Percentiles rank a stretch among this genome's conserved stretches.
phyloP scores from a whole-genome alignment of 2,329 filamentous ascomycete genomes.

The Fusarium equiseti region DNA sequence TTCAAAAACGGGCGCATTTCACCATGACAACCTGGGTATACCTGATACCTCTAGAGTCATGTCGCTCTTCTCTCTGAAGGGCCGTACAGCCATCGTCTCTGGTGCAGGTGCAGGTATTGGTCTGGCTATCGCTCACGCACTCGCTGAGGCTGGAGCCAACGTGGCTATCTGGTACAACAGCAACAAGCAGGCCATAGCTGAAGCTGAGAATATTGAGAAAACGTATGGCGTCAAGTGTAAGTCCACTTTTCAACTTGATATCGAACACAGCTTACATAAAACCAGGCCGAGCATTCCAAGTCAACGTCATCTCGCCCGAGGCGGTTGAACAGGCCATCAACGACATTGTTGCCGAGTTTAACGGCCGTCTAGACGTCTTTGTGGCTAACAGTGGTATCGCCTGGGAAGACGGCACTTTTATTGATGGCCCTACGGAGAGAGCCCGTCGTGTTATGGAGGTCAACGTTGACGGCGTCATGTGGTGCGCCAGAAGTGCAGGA shows the following conservation, averaged over 20 bases:
- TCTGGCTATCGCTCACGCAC: conserved; percentile 70
- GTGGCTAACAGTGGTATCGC: conserved; percentile 83
- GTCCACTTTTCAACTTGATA: conserved; percentile 44
- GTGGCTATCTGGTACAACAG: conserved; percentile 80
- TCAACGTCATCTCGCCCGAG: conserved; percentile 68
- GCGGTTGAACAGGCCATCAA: conserved; percentile 64
- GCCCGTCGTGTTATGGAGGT: conserved; percentile 77
- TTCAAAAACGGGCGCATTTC: conserved; percentile 64
- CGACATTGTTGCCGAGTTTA: conserved; percentile 72
- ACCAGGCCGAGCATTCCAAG: conserved; percentile 70
- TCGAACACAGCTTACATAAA: conserved; percentile 10
- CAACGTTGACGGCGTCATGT: conserved; percentile 82
- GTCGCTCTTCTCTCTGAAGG: conserved; percentile 76
- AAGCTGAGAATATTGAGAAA: conserved; percentile 72
- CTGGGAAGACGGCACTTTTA: conserved; percentile 76
- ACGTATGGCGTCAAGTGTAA: conserved; percentile 76
- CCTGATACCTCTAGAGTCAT: conserved; percentile 66
- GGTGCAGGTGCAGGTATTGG: conserved; percentile 77
- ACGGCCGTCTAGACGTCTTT: conserved; percentile 81
- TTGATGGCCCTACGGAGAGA: conserved; percentile 73
- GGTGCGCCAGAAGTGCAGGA: conserved; percentile 78
- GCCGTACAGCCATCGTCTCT: conserved; percentile 76
- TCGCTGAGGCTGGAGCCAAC: conserved; percentile 78
- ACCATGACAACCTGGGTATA: conserved; percentile 66
- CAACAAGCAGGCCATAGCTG: conserved; percentile 72